Base-by-base conservation (phyloP, 305 asterid genomes). In the Plantago coronopus region DNA sequence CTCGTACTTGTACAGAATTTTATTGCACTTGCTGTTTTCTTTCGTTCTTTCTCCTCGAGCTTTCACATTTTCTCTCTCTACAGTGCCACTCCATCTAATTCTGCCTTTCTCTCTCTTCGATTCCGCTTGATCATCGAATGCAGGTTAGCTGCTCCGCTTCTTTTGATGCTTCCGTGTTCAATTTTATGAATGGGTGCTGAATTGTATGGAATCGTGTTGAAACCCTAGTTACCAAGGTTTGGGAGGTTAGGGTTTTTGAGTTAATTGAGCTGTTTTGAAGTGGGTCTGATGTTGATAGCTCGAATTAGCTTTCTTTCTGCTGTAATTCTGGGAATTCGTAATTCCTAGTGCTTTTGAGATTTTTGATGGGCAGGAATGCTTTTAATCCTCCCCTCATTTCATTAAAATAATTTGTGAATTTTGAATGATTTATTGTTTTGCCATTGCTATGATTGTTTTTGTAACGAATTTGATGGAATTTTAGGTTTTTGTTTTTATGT, bases 61-160 rank as follows among this genome's bases (percentile, higher is more conserved):
- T 15, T 31, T 37, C 55, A 64, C 50, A 57, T 70, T 61, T 55
- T 61, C 67, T 65, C 68, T 68, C 66, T 58, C 75, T 61, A 48
- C 68, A 34, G 18, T 37, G 40, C 40, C 12, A 34, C 29, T 54
- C 27, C 48, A 43, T 47, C 14, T 55, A 69, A n/a, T 20, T 34
- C 34, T 22, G 7, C 14, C 59, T 27, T 56, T 50, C 57, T 38
- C 57, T 59, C 76, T 73, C 54, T 59, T 65, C 69, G 75, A 68
- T 76, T 74, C 61, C 68, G 65, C 74, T 66, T 62, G 76, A 64
- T 74, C 76, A 68, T 61, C 54, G 76, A 69, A 69, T 71, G 76
- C 76, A 49, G 85, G 76, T 74, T 18, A 63, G 59, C 59, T 65
- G 47, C 22, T 68, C 14, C 58, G 12, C 61, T 54, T 25, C 43